phyloP scores from a whole-genome alignment of 1,139 yeast species.

The Yamadazyma spencermartinsiae region DNA sequence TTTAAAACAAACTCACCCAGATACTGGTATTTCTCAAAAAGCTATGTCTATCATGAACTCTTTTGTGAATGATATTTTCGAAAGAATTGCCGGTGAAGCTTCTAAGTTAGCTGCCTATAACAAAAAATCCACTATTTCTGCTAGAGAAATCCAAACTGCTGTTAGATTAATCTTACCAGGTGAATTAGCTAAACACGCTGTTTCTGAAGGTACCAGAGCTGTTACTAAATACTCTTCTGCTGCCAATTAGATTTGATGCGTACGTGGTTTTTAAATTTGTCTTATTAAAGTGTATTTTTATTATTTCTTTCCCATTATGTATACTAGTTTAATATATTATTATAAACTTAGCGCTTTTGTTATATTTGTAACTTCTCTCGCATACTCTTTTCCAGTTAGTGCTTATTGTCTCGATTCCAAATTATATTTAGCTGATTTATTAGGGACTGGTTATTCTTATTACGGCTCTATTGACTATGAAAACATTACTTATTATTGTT shows the following conservation, averaged over 20 bases:
- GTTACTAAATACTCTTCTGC: constrained; percentile 98
- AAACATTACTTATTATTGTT: background rate
- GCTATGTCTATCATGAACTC: constrained; percentile 99
- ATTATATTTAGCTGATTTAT: too few relatives aligned
- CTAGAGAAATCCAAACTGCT: constrained; percentile 99
- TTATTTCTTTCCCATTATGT: constrained; percentile 4
- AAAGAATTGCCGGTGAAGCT: constrained; percentile 96
- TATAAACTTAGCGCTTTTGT: background rate
- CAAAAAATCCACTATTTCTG: constrained; percentile 98
- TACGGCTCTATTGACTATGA: background rate
- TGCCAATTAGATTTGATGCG: constrained; percentile 36
- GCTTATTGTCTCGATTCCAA: background rate
- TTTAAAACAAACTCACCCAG: constrained; percentile 98
- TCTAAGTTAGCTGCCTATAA: constrained; percentile 99
- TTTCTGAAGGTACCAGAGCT: constrained; percentile 99
- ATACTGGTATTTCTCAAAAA: constrained; percentile 98
- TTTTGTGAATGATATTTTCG: constrained; percentile 93
- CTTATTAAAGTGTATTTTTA: constrained; percentile 7
- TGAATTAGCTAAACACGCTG: constrained; percentile 99
- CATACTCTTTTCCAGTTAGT: background rate
- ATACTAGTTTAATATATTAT: constrained; percentile 10
- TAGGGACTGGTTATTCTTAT: background rate
- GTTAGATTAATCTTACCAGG: constrained; percentile 99
- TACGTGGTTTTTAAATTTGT: constrained; percentile 5
- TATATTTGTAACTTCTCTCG: background rate